Percentiles rank a stretch among this genome's conserved stretches.
These are phyloP conservation scores for Boechera retrofracta DNA, from an alignment of 345 rosid genomes.

Conservation along the genomic window DNA sequence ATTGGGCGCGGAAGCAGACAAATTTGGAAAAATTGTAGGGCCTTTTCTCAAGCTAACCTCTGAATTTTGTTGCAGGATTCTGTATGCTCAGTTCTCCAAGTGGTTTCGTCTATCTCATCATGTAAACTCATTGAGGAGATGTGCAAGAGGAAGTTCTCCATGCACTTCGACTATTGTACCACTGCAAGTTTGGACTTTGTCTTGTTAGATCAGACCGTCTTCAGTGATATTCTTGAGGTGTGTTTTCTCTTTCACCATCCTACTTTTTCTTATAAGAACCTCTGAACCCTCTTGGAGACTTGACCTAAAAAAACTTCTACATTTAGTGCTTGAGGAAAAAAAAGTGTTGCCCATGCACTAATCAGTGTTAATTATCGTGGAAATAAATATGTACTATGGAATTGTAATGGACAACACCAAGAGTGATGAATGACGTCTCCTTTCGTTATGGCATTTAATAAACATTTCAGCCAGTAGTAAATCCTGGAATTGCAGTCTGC, in stretches of 20 bases:
- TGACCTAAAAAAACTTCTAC: neutral
- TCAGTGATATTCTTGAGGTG: constrained; percentile 84
- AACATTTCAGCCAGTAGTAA: neutral
- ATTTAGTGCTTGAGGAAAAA: neutral
- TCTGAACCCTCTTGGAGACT: constrained; percentile 1
- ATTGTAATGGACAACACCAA: constrained; percentile 2
- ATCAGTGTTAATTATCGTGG: neutral
- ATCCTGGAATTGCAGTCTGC: constrained; percentile 70
- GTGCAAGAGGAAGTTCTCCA: constrained; percentile 82
- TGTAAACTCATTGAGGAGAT: constrained; percentile 91
- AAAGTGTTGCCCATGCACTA: neutral
- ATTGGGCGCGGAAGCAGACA: constrained; percentile 93
- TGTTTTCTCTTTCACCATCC: constrained; percentile 27
- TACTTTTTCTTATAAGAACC: neutral
- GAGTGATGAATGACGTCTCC: constrained; percentile 6
- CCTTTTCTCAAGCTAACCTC: constrained; percentile 68
- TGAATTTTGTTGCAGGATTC: constrained; percentile 98
- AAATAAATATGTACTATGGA: neutral
- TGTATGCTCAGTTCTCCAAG: constrained; percentile 83
- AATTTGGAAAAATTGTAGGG: constrained; percentile 67
- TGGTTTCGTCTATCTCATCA: constrained; percentile 76
- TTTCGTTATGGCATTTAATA: neutral
- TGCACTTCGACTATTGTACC: constrained; percentile 93
- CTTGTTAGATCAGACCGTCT: constrained; percentile 71
- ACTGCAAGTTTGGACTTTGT: constrained; percentile 80